These are phyloP conservation scores for Syzygium oleosum DNA, from an alignment of 345 rosid species.

Conservation along the genomic window DNA sequence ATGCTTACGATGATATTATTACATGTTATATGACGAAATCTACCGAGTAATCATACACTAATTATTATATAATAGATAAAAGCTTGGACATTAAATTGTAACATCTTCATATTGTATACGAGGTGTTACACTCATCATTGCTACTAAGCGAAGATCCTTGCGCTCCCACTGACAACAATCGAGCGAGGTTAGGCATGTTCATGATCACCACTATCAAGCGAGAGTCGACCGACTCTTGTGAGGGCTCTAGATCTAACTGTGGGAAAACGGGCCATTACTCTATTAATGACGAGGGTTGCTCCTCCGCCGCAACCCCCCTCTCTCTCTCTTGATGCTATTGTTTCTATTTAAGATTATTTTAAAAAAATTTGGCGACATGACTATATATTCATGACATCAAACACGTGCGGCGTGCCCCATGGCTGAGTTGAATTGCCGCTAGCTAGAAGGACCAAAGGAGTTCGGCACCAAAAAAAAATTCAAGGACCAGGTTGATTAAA, in stretches of 20 bases:
- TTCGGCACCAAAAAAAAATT: neutral
- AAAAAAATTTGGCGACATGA: neutral
- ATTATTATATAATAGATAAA: too few species aligned
- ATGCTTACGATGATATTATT: neutral
- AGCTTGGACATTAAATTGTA: too few species aligned
- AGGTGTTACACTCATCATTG: too few species aligned
- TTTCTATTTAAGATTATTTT: neutral
- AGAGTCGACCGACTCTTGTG: neutral
- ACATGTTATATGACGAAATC: neutral
- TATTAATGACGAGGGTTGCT: fast-evolving
- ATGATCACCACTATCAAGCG: neutral
- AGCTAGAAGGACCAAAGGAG: neutral
- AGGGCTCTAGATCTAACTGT: neutral
- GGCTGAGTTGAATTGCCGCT: neutral
- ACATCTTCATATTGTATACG: too few species aligned
- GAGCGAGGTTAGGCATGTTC: neutral
- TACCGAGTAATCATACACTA: too few species aligned
- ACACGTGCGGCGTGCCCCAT: neutral
- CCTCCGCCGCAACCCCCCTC: neutral
- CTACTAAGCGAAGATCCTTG: too few species aligned
- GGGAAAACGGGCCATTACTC: neutral
- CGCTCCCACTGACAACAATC: neutral
- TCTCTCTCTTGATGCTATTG: neutral
- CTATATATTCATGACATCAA: neutral
- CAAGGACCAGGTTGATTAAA: neutral